phyloP scores from a whole-genome alignment of 2,329 filamentous ascomycete species.

The Trematosphaeria pertusa region DNA sequence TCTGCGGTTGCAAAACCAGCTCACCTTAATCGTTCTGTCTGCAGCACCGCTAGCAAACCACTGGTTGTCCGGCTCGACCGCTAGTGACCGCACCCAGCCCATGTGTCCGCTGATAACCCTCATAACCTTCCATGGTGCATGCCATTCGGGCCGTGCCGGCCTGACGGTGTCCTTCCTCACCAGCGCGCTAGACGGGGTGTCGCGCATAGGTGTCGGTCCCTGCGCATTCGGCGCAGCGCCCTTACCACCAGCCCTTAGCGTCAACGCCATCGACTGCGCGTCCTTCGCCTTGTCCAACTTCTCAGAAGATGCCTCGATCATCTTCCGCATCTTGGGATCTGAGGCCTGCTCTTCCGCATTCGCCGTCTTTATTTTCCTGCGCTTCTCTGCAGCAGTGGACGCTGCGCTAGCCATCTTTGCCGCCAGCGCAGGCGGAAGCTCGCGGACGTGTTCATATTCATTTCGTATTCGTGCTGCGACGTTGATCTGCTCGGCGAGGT shows the following conservation, averaged over 20 bases:
- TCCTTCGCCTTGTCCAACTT: constrained; percentile 51
- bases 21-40: constrained; percentile 98
- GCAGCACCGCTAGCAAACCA: constrained; percentile 98
- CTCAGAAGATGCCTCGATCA: constrained; percentile 70
- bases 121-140: constrained; percentile 97
- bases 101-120: constrained; percentile 95
- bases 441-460: constrained; percentile 81
- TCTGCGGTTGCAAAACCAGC: too few species aligned
- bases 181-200: constrained; percentile 62
- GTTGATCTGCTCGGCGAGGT: constrained; percentile 54
- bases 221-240: constrained; percentile 62
- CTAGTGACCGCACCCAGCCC: constrained; percentile 77
- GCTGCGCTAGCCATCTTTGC: constrained; percentile 75
- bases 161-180: constrained; percentile 69
- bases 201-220: constrained; percentile 59
- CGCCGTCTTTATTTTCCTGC: constrained; percentile 65
- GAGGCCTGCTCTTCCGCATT: constrained; percentile 58
- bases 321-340: constrained; percentile 66
- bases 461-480: constrained; percentile 66
- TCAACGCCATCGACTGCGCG: constrained; percentile 64
- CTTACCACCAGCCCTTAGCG: constrained; percentile 57
- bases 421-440: constrained; percentile 78
- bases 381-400: constrained; percentile 63
- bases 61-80: constrained; percentile 94
- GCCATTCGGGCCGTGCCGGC: constrained; percentile 88